A percentile compares a stretch with the other conserved stretches of the same genome.
These are phyloP conservation scores for Eutrema japonicum DNA, from an alignment of 345 rosid genomes.

Conservation along the genomic window DNA sequence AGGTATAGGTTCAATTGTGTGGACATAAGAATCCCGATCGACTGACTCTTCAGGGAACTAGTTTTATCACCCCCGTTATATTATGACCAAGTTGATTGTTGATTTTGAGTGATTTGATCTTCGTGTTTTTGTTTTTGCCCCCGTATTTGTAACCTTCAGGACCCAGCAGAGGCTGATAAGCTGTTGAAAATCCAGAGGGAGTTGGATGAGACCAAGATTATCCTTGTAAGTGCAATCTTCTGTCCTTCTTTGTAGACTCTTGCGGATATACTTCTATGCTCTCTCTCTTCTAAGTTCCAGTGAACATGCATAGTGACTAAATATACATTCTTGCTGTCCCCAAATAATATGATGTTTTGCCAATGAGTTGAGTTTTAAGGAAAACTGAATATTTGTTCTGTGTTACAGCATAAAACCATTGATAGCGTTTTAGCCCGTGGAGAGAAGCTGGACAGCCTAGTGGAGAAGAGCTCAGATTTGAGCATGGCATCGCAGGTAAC, in stretches of 20 bases:
- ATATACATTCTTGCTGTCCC: neutral
- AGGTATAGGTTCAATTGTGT: conserved; percentile 12
- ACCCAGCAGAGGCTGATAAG: conserved; percentile 98
- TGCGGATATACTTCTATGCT: neutral
- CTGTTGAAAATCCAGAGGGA: conserved; percentile 96
- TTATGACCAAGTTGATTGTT: neutral
- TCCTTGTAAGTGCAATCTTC: conserved; percentile 67
- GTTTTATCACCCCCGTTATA: neutral
- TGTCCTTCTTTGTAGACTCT: conserved; percentile 4
- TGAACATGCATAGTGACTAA: neutral
- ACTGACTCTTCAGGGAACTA: neutral
- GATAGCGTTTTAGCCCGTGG: conserved; percentile 98
- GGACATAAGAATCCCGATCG: neutral
- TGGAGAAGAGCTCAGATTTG: conserved; percentile 97
- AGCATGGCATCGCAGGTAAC: conserved; percentile 96
- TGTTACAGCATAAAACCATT: conserved; percentile 90
- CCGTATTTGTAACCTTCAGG: conserved; percentile 52
- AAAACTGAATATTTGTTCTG: conserved; percentile 15
- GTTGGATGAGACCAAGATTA: conserved; percentile 97
- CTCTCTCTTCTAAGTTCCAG: neutral
- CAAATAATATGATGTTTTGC: conserved; percentile 23
- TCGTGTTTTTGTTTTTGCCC: conserved; percentile 9
- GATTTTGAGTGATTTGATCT: conserved; percentile 17
- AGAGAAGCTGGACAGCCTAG: conserved; percentile 93
- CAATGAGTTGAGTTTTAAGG: neutral